Base-by-base conservation (phyloP, 495 filamentous ascomycete genomes). In the Podospora conica region DNA sequence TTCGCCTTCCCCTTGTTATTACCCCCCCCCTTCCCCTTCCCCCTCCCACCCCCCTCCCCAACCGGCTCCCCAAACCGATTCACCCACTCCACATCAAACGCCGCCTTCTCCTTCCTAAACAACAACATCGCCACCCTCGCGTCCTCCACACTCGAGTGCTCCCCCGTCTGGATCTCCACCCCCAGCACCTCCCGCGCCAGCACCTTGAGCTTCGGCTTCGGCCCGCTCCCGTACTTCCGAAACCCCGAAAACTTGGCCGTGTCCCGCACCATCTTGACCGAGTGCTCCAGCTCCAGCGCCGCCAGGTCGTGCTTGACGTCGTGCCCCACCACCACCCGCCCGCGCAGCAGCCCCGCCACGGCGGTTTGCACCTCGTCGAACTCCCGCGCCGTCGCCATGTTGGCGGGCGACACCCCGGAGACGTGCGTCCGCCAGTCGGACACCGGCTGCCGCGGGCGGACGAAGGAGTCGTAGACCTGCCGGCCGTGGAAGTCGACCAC, bases 401-500 rank as follows among this genome's bases (percentile, higher is more conserved):
- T 82, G 58, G 84, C 81, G 12, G 91, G 83, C 20, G 83, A 82
- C 62, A 98, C 89, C 1, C 96, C 95, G 64, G 86, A 90, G 11
- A 97, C 87, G 68, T 84, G 82, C 1, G 94, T 98, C 57, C 95
- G 84, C 87, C 91, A 98, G 77, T 98, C 91, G 2, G 89, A 91
- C 0, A 96, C 90, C 25, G 77, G 79, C 68, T 92, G 87, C 55
- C 86, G 86, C 2, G 92, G 91, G 48, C 83, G 81, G 18, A 98
- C 95, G 72, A 89, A 97, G 9, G 90, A 91, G 81, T 98, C 95
- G 80, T 97, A 93, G 55, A 98, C 74, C 69, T 96, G 90, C 53
- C 89, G 84, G 23, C 92, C 91, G 76, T 97, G 91, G 80, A 90
- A 98, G 72, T 97, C 96, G 70, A 96, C 92, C 23, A 96, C 80